phyloP scores from a whole-genome alignment of 176 grass and related monocot genomes.

The Saccharum officinarum region DNA sequence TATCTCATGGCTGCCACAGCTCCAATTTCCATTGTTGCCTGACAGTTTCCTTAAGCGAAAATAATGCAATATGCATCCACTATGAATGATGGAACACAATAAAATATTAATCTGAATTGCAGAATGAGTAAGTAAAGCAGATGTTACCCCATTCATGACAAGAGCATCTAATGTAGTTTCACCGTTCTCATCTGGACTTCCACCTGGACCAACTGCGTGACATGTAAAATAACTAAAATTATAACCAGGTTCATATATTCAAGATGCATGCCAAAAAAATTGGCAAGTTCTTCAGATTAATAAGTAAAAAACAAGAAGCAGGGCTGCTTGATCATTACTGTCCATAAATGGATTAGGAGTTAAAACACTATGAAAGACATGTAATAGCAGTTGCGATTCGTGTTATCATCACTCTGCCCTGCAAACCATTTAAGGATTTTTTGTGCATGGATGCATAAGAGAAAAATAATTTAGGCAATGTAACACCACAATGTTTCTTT shows the following conservation, averaged over 20 bases:
- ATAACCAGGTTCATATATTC: not conserved
- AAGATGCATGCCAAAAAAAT: not conserved
- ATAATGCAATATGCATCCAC: slow-evolving; percentile 27
- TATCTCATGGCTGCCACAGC: slow-evolving; percentile 90
- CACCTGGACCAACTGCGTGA: slow-evolving; percentile 79
- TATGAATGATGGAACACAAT: slow-evolving; percentile 15
- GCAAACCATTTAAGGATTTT: not conserved
- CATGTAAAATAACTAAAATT: not conserved
- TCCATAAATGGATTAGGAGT: not conserved
- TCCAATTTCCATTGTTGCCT: slow-evolving; percentile 94
- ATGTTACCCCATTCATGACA: slow-evolving; percentile 94
- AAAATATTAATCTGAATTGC: not conserved
- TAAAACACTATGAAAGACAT: not conserved
- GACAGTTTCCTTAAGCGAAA: slow-evolving; percentile 50
- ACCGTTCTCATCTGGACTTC: slow-evolving; percentile 88
- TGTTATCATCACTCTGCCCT: not conserved
- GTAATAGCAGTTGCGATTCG: not conserved
- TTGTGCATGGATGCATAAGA: not conserved
- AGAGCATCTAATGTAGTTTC: slow-evolving; percentile 99
- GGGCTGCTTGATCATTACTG: not conserved
- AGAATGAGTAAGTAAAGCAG: slow-evolving; percentile 13
- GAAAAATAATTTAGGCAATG: not conserved
- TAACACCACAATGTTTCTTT: not conserved
- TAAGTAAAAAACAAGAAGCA: not conserved
- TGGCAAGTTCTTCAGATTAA: not conserved